phyloP scores from a whole-genome alignment of 2,329 filamentous ascomycete genomes.

The Uncinocarpus reesii region DNA sequence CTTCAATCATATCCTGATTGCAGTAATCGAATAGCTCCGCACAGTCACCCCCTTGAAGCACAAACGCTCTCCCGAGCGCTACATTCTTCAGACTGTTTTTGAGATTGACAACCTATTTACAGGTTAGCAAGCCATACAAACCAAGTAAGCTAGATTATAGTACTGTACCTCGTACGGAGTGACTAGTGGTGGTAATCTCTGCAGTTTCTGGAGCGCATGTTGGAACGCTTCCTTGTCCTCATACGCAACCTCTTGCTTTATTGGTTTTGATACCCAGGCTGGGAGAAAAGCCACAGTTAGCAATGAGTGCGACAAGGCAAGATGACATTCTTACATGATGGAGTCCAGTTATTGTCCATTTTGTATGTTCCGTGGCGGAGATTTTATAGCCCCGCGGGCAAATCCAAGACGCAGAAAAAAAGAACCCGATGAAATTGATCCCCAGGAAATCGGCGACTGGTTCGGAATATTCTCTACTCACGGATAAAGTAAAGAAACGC shows the following conservation, averaged over 20 bases:
- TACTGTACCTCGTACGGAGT: constrained; percentile 35
- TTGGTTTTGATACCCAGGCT: constrained; percentile 38
- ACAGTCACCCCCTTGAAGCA: constrained; percentile 93
- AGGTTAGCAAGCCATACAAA: constrained; percentile 5
- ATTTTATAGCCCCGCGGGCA: no score
- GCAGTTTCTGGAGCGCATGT: constrained; percentile 34
- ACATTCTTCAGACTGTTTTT: constrained; percentile 73
- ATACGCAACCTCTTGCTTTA: constrained; percentile 40
- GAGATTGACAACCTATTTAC: constrained; percentile 56
- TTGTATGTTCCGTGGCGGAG: neutral
- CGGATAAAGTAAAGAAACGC: no score
- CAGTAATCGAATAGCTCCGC: constrained; percentile 98
- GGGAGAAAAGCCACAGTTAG: neutral
- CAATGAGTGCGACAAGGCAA: constrained; percentile 18
- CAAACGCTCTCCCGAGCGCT: constrained; percentile 78
- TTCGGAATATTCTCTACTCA: no score
- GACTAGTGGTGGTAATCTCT: constrained; percentile 39
- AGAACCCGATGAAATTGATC: no score
- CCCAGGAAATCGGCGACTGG: no score
- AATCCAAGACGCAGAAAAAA: no score
- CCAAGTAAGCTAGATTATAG: neutral
- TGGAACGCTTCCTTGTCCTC: constrained; percentile 34
- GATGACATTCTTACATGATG: constrained; percentile 24
- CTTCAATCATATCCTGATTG: constrained; percentile 75
- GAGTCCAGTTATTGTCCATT: constrained; percentile 10